These are phyloP conservation scores for Zasmidium citrigriseum DNA, from an alignment of 2,329 filamentous ascomycete genomes.

Conservation along the genomic window DNA sequence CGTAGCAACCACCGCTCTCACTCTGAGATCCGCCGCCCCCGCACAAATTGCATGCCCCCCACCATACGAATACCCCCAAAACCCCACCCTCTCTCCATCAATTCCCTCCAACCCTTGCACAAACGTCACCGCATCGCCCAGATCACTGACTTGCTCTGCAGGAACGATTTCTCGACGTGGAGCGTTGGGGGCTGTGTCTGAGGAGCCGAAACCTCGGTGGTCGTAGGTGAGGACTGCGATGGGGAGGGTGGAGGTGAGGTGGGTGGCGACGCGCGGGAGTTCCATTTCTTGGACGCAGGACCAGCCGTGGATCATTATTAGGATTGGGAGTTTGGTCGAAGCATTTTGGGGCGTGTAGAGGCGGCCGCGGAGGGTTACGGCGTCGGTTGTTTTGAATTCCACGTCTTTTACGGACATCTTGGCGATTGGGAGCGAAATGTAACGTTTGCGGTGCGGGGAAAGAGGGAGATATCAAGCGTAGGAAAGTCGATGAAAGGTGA, in stretches of 20 bases:
- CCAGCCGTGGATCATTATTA: constrained; percentile 23
- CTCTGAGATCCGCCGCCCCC: constrained; percentile 41
- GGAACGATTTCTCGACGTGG: constrained; percentile 38
- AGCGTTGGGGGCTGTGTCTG: constrained; percentile 29
- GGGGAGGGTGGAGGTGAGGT: constrained; percentile 19
- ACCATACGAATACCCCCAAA: constrained; percentile 42
- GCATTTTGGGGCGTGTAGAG: constrained; percentile 9
- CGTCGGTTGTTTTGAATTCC: constrained; percentile 8
- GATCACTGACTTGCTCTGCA: constrained; percentile 35
- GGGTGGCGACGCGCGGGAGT: constrained; percentile 19
- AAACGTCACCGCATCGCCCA: constrained; percentile 43
- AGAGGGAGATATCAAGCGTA: too few species aligned
- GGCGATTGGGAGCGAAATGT: too few species aligned
- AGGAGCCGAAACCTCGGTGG: constrained; percentile 37
- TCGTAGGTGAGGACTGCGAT: constrained; percentile 38
- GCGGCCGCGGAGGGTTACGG: constrained; percentile 21
- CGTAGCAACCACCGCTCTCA: constrained; percentile 44
- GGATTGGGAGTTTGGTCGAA: constrained; percentile 13
- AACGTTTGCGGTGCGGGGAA: too few species aligned
- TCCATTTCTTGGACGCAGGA: constrained; percentile 24
- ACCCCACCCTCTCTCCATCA: constrained; percentile 34
- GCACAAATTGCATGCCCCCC: constrained; percentile 44
- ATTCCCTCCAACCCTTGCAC: constrained; percentile 35
- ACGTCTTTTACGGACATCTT: constrained; percentile 1
- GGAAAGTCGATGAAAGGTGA: too few species aligned